These are phyloP conservation scores for Malania oleifera DNA, from an alignment of 164 flowering plant genomes.

Conservation along the genomic window DNA sequence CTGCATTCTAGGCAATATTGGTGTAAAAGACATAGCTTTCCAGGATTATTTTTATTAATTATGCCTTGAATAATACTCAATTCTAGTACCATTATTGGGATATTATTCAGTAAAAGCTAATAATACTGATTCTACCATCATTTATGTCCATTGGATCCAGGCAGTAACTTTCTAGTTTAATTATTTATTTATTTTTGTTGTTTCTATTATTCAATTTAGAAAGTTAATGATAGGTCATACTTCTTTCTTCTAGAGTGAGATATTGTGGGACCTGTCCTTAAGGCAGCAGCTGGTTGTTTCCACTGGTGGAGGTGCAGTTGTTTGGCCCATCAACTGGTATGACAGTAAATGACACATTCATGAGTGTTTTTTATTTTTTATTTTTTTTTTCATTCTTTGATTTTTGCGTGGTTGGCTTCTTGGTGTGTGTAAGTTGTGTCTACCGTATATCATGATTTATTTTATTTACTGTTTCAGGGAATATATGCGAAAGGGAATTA, in stretches of 20 bases:
- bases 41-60: no score
- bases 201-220: neutral
- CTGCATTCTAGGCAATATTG: no score
- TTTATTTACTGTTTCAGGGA: constrained; percentile 40
- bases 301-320: constrained; percentile 95
- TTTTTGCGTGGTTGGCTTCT: neutral
- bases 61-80: no score
- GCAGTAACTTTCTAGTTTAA: neutral
- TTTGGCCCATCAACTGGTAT: constrained; percentile 76
- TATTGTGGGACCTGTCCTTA: constrained; percentile 46
- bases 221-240: neutral
- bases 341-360: neutral
- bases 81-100: no score
- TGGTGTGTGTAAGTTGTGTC: neutral
- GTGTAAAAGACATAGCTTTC: no score
- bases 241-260: constrained; percentile 57
- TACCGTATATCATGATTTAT: neutral
- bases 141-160: no score
- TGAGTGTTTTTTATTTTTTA: neutral
- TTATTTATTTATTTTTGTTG: neutral
- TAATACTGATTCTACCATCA: neutral
- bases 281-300: constrained; percentile 78
- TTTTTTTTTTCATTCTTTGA: no score
- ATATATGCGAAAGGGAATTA: constrained; percentile 77
- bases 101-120: no score